Percentiles rank a stretch among this genome's conserved stretches.
Conservation (phyloP, 768 basidiomycete genomes). For the Suillus bovinus region DNA sequence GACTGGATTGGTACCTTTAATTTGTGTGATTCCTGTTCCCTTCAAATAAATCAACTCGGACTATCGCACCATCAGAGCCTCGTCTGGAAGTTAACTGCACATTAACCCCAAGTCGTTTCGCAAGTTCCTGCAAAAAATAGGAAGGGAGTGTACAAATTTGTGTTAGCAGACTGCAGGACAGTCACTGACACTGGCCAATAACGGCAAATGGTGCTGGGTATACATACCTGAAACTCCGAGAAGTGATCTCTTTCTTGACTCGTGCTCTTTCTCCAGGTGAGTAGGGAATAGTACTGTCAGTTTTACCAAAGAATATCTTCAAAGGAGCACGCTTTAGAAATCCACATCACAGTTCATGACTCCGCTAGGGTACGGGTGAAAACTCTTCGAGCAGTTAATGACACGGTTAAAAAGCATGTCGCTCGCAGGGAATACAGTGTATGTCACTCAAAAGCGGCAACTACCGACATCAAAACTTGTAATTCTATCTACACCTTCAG, state of each 20-base stretch:
- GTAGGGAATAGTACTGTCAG: neutral
- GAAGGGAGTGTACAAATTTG: neutral
- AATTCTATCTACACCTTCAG: too few species aligned
- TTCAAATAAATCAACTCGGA: neutral
- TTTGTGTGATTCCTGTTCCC: neutral
- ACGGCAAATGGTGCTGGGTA: neutral
- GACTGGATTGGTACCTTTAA: neutral
- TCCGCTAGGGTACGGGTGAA: too few species aligned
- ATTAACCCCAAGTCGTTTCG: neutral
- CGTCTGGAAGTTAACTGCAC: neutral
- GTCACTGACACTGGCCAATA: too few species aligned
- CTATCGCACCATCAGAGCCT: neutral
- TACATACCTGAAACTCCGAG: neutral
- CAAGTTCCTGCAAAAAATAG: neutral
- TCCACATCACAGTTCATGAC: neutral
- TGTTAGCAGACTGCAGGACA: too few species aligned
- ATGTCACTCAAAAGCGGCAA: too few species aligned
- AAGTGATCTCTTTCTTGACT: neutral
- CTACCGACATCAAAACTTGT: too few species aligned
- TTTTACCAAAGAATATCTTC: neutral
- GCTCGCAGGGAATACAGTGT: too few species aligned
- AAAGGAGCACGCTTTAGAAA: neutral
- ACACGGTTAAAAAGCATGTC: too few species aligned
- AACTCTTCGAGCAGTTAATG: too few species aligned
- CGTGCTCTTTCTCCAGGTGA: neutral